A percentile compares a stretch with the other conserved stretches of the same genome.
These are phyloP conservation scores for Termitomyces sp. DNA, from an alignment of 768 basidiomycete genomes.

Conservation along the genomic window DNA sequence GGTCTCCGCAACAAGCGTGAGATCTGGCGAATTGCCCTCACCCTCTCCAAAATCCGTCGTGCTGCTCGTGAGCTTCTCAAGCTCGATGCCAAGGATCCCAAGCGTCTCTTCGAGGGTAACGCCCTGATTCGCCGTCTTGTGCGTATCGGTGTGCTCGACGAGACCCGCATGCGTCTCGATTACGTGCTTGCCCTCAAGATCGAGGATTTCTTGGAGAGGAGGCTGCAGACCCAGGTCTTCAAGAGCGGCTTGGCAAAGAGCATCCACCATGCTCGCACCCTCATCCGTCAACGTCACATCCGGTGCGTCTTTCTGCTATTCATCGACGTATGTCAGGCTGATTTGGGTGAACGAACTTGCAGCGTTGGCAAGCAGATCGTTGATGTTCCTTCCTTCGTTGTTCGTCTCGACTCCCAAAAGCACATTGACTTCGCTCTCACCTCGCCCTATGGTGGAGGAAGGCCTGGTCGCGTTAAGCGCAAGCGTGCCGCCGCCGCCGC, in stretches of 20 bases:
- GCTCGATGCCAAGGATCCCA: slow-evolving; percentile 99
- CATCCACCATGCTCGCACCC: slow-evolving; percentile 97
- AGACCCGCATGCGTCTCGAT: slow-evolving; percentile 98
- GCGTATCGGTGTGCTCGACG: slow-evolving; percentile 99
- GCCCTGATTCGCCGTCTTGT: slow-evolving; percentile 94
- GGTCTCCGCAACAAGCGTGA: slow-evolving; percentile 99
- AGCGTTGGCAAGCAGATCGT: slow-evolving; percentile 99
- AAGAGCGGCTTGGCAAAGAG: slow-evolving; percentile 96
- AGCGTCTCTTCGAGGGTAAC: slow-evolving; percentile 99
- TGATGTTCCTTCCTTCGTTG: slow-evolving; percentile 97
- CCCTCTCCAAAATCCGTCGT: slow-evolving; percentile 99
- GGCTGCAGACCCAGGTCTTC: slow-evolving; percentile 99
- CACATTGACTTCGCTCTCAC: slow-evolving; percentile 99
- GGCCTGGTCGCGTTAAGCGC: slow-evolving; percentile 95
- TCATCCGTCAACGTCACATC: slow-evolving; percentile 98
- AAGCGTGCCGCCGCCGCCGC: slow-evolving; percentile 94
- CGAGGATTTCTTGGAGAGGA: slow-evolving; percentile 99
- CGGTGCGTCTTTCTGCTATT: slow-evolving; percentile 49
- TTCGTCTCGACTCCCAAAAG: slow-evolving; percentile 99
- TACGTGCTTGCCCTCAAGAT: slow-evolving; percentile 99
- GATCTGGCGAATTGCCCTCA: slow-evolving; percentile 99
- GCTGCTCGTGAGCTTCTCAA: slow-evolving; percentile 99
- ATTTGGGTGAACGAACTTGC: neutral
- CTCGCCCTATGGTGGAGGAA: slow-evolving; percentile 94
- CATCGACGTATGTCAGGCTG: neutral